Base-by-base conservation (phyloP, 495 filamentous ascomycete species). In the Tirmania nivea region DNA sequence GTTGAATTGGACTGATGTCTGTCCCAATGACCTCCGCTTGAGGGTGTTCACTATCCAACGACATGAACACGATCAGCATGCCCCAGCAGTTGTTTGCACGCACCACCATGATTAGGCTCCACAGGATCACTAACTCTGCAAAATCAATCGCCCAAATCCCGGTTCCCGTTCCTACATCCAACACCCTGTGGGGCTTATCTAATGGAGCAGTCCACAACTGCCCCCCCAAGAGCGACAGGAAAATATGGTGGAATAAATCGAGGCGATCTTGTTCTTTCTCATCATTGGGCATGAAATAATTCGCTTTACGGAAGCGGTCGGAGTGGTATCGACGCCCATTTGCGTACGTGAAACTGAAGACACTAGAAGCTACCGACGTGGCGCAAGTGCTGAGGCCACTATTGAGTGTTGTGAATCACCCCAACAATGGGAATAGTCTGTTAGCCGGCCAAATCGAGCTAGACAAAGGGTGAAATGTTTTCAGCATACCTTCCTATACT, bases 211-310 rank as follows among this genome's bases (percentile, higher is more conserved):
- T 31, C 1, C 25, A 31, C 25, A 31, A 31, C 25, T 7, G 25
- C 1, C 25, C 25, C 25, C 25, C 25, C 25, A 31, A 31, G 25
- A 31, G 25, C 25, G 25, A 31, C 25, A 31, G 25, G 25, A 31
- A 31, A 59, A 82, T 71, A 51, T 75, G 72, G 65, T 85, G 80
- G 56, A 74, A 70, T 59, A 83, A 65, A 58, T 83, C 80, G 34
- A 82, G 71, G 35, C 80, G 78, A 60, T 80, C 75, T 67, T 80
- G 76, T 66, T 84, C 78, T 36, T 63, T 65, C 55, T 71, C 75
- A 55, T 78, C 75, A 56, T 77, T 77, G 10, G 76, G 76, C 51
- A 79, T 67, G n/a, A 72, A 61, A 55, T 80, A 78, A 37, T 66
- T 66, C n/a, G 76, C 77, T 51, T 72, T 66, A 31, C 7, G 25